These are phyloP conservation scores for Zymoseptoria pseudotritici DNA, from an alignment of 2,329 filamentous ascomycete genomes.

Conservation along the genomic window DNA sequence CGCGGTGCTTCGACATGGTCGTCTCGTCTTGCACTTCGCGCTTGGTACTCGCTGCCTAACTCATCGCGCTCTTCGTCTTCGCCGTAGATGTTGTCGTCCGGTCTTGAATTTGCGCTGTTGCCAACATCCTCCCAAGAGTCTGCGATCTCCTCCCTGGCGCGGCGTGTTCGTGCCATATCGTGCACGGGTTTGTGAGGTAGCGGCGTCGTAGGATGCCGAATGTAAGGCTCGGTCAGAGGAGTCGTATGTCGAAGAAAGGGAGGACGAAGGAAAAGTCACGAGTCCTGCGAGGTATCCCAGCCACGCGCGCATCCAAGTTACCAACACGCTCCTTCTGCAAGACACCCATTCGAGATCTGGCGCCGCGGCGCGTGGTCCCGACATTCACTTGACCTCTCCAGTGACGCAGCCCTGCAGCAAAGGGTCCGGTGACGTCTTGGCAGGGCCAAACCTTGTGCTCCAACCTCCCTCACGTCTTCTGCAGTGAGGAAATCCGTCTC, in stretches of 20 bases:
- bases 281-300: background rate
- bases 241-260: background rate
- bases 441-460: background rate
- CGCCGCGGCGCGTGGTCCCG: background rate
- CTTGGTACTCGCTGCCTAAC: constrained; percentile 18
- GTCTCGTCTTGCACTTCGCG: constrained; percentile 5
- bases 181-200: background rate
- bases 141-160: constrained; percentile 18
- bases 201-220: background rate
- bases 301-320: background rate
- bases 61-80: constrained; percentile 25
- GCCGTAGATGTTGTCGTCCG: constrained; percentile 17
- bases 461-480: background rate
- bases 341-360: background rate
- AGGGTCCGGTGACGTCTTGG: background rate
- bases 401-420: background rate
- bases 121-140: constrained; percentile 31
- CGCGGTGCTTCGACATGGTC: constrained; percentile 7
- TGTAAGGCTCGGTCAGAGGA: background rate
- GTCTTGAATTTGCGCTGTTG: constrained; percentile 1
- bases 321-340: background rate
- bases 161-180: constrained; percentile 17
- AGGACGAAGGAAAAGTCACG: background rate
- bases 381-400: background rate
- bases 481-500: too few species aligned